phyloP scores from a whole-genome alignment of 2,329 filamentous ascomycete species.

The Trichoderma afroharzianum region DNA sequence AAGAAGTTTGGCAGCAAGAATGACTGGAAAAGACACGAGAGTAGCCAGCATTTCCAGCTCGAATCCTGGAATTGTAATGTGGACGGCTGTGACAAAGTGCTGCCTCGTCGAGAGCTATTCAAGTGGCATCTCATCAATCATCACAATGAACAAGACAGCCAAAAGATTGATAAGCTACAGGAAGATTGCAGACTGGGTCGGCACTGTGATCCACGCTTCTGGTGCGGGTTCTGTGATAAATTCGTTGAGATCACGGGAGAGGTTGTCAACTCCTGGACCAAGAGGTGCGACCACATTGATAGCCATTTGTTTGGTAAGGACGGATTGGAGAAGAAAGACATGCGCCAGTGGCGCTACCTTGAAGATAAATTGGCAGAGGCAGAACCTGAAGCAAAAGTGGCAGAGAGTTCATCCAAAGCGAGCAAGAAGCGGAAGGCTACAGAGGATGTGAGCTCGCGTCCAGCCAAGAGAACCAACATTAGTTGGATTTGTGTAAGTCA shows the following conservation, averaged over 20 bases:
- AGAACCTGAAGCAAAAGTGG: background rate
- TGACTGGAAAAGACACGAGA: conserved; percentile 91
- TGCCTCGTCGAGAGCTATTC: conserved; percentile 57
- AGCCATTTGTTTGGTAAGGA: conserved; percentile 59
- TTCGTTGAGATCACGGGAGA: conserved; percentile 47
- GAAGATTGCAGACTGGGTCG: conserved; percentile 58
- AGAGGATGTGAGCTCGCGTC: background rate
- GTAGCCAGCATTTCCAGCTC: conserved; percentile 67
- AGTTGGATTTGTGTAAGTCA: conserved; percentile 29
- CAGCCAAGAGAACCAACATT: background rate
- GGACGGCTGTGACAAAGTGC: conserved; percentile 53
- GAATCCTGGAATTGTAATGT: conserved; percentile 70
- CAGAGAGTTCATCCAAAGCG: background rate
- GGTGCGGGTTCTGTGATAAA: conserved; percentile 78
- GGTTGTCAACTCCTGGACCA: conserved; percentile 50
- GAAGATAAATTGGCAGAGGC: conserved; percentile 24
- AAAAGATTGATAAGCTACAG: conserved; percentile 41
- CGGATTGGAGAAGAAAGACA: conserved; percentile 36
- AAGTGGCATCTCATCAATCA: conserved; percentile 55
- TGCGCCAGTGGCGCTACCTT: conserved; percentile 53
- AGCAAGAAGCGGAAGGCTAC: conserved; percentile 8
- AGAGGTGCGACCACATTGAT: conserved; percentile 69
- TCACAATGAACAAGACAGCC: conserved; percentile 36
- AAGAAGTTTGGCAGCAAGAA: conserved; percentile 88
- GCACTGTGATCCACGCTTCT: conserved; percentile 65